Evolutionary conservation across 805 yeast species (phyloP).

Genomic region (Scheffersomyces amazonensis): DNA sequence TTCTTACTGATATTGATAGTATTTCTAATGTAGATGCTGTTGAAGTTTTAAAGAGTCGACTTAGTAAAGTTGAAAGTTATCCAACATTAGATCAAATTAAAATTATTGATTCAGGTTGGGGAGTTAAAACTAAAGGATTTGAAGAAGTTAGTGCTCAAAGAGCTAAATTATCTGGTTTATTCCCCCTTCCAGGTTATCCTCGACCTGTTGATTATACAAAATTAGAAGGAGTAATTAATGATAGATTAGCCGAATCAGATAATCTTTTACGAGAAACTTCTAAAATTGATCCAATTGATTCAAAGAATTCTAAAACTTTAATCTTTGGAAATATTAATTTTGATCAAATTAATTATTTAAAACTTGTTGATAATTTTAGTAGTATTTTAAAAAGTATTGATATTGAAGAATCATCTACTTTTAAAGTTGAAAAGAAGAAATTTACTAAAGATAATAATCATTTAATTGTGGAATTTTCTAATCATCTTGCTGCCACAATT

Average conservation of each 20-base stretch:
- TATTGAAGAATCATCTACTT: constrained; percentile 27
- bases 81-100: constrained; percentile 51
- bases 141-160: constrained; percentile 71
- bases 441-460: constrained; percentile 34
- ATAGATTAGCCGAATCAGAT: constrained; percentile 25
- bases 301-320: constrained; percentile 29
- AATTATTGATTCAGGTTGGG: constrained; percentile 62
- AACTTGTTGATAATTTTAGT: constrained; percentile 44
- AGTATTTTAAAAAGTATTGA: constrained; percentile 43
- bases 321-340: constrained; percentile 33
- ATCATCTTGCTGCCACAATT: constrained; percentile 53
- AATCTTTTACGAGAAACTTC: constrained; percentile 32
- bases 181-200: constrained; percentile 70
- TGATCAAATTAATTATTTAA: constrained; percentile 27
- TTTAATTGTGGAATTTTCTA: constrained; percentile 51
- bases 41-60: background rate
- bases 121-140: constrained; percentile 65
- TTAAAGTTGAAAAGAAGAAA: constrained; percentile 29
- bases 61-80: constrained; percentile 14
- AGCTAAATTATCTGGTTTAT: constrained; percentile 77
- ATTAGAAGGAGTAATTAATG: constrained; percentile 35
- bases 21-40: background rate
- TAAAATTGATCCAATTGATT: constrained; percentile 37
- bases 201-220: constrained; percentile 42
- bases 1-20: too few species aligned